A percentile compares a stretch with the other conserved stretches of the same genome.
phyloP scores from a whole-genome alignment of 352 stramenopile species.

The Globisporangium solare region DNA sequence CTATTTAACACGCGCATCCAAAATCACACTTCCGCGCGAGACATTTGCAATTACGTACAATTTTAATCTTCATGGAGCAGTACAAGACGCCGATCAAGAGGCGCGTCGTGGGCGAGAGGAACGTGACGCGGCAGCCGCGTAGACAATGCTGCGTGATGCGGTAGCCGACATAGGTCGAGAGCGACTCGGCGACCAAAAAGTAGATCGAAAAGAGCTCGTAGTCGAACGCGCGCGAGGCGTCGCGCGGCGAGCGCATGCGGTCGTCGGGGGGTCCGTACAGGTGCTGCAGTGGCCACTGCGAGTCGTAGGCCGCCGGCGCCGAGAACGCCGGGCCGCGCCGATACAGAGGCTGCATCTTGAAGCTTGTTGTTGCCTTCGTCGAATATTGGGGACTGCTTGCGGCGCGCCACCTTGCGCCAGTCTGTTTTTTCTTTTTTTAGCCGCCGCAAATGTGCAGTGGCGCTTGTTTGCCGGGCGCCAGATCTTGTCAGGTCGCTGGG shows the following conservation, averaged over 20 bases:
- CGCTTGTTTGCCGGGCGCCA: too few species aligned
- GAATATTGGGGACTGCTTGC: too few species aligned
- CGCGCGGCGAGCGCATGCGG: conserved; percentile 17
- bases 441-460: too few species aligned
- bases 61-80: conserved; percentile 67
- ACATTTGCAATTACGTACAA: conserved; percentile 28
- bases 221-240: conserved; percentile 49
- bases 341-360: conserved; percentile 45
- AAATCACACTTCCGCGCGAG: too few species aligned
- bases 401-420: too few species aligned
- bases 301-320: conserved; percentile 23
- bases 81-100: conserved; percentile 71
- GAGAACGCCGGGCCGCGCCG: conserved; percentile 55
- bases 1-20: too few species aligned
- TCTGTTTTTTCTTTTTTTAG: too few species aligned
- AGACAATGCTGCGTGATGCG: conserved; percentile 78
- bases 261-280: conserved; percentile 48
- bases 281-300: conserved; percentile 25
- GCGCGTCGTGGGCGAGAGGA: conserved; percentile 56
- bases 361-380: not conserved
- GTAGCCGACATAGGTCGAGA: conserved; percentile 77
- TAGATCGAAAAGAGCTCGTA: conserved; percentile 74
- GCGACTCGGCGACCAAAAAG: conserved; percentile 67
- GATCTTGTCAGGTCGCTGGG: too few species aligned
- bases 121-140: conserved; percentile 53